Evolutionary conservation across 345 rosid species (phyloP), one percentile per base, ranked within the genome.

Genomic region (Gossypium arboreum): DNA sequence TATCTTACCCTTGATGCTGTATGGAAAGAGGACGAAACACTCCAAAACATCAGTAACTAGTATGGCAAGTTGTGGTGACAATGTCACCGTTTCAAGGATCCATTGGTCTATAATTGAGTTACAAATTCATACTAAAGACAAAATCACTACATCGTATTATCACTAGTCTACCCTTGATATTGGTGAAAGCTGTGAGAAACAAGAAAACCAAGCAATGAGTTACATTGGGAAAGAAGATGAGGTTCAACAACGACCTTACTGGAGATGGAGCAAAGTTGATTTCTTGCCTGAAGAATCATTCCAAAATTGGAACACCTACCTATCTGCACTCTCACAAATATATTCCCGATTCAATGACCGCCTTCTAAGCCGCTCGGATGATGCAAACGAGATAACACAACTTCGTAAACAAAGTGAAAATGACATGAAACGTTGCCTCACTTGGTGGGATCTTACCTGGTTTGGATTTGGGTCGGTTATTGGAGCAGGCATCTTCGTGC

Each of bases 271-370:
- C 79, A 90, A 85, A 73, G 83, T 79, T 50, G 91, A 90, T 69
- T 90, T 90, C 86, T 86, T 85, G 20, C 90, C 89, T 2, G 90
- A 84, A 59, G 89, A 88, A 52, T 88, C 89, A 51, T 90, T 90
- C 81, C 80, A 78, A 29, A 90, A 77, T 70, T 83, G 85, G 89
- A 70, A 58, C 10, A 81, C 51, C 78, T 90, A 88, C 71, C 58
- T 60, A 2, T 20, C 68, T 24, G 91, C 89, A 4, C 68, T 88
- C n/a, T 74, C 78, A 0, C 83, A 88, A 64, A 90, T 83, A 4
- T 6, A 60, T 65, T 66, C 61, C 61, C 81, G 85, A 25, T 50
- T 68, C 44, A 16, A 68, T 41, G 72, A 68, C 44, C 57, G 57
- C n/a, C 72, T 68, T 10, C 12, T 24, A 16, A 25, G 72, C 56